These are phyloP conservation scores for Ambispora gerdemannii DNA, from an alignment of 192 early-diverging fungal species.

Conservation along the genomic window DNA sequence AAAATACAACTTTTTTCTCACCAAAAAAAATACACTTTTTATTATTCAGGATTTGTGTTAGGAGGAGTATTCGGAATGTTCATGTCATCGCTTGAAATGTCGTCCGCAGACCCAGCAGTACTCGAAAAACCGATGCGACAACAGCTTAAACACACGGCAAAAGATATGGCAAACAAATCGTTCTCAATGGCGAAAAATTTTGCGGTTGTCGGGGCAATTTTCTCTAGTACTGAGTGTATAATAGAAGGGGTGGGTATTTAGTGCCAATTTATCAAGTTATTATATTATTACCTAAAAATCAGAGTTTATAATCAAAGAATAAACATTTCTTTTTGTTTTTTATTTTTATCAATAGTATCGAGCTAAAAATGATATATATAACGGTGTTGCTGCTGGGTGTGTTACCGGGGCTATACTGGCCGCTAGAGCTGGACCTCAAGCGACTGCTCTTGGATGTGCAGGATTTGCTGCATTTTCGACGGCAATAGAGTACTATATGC, in stretches of 20 bases:
- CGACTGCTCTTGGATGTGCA: slow-evolving; percentile 75
- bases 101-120: slow-evolving; percentile 61
- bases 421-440: slow-evolving; percentile 70
- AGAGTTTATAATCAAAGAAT: neutral
- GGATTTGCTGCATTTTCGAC: slow-evolving; percentile 94
- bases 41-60: slow-evolving; percentile 71
- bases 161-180: slow-evolving; percentile 83
- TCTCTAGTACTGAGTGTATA: slow-evolving; percentile 89
- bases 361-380: slow-evolving; percentile 93
- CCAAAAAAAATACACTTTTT: too few relatives aligned
- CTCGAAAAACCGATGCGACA: slow-evolving; percentile 71
- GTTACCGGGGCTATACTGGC: slow-evolving; percentile 86
- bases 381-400: slow-evolving; percentile 85
- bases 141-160: slow-evolving; percentile 80
- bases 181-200: slow-evolving; percentile 90
- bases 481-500: slow-evolving; percentile 89
- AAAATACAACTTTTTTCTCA: too few relatives aligned
- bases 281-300: neutral
- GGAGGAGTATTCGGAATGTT: slow-evolving; percentile 90
- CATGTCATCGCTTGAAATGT: slow-evolving; percentile 87
- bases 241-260: slow-evolving; percentile 77
- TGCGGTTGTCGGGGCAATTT: slow-evolving; percentile 87
- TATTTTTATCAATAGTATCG: slow-evolving; percentile 61
- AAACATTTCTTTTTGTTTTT: neutral
- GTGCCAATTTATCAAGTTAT: neutral